Evolutionary conservation across 768 basidiomycete species (phyloP).

Genomic region (Pisolithus marmoratus): DNA sequence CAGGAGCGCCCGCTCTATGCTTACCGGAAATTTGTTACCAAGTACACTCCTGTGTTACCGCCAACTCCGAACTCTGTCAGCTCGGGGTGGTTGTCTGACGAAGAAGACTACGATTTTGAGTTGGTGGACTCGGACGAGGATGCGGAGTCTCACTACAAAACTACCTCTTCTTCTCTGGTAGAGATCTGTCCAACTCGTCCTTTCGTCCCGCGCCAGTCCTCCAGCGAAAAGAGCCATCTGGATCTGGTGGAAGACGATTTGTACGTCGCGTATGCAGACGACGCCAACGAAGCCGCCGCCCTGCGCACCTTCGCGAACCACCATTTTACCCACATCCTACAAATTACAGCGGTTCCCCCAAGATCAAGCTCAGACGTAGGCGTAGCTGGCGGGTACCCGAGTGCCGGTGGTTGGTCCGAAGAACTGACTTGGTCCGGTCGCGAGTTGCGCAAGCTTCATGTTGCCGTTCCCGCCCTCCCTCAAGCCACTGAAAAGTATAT

Average conservation of each 20-base stretch:
- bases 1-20: background rate
- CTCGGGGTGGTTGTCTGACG: background rate
- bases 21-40: background rate
- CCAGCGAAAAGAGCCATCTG: constrained; percentile 3
- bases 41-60: background rate
- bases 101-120: background rate
- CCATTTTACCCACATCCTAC: constrained; percentile 18
- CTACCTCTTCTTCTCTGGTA: background rate
- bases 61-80: background rate
- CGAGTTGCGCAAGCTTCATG: background rate
- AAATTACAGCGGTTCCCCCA: constrained; percentile 1
- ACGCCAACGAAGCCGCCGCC: constrained; percentile 3
- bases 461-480: background rate
- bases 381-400: background rate
- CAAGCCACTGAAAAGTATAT: constrained; percentile 5
- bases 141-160: background rate
- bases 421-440: background rate
- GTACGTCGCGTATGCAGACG: constrained; percentile 17
- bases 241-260: constrained; percentile 7
- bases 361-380: background rate
- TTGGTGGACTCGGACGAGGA: background rate
- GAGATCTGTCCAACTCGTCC: background rate
- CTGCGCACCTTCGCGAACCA: constrained; percentile 8
- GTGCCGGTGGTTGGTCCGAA: background rate
- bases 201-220: background rate